Evolutionary conservation across 2,329 filamentous ascomycete species (phyloP), one percentile per base, ranked within the genome.

Genomic region (Aotearoamyces nothofagi): DNA sequence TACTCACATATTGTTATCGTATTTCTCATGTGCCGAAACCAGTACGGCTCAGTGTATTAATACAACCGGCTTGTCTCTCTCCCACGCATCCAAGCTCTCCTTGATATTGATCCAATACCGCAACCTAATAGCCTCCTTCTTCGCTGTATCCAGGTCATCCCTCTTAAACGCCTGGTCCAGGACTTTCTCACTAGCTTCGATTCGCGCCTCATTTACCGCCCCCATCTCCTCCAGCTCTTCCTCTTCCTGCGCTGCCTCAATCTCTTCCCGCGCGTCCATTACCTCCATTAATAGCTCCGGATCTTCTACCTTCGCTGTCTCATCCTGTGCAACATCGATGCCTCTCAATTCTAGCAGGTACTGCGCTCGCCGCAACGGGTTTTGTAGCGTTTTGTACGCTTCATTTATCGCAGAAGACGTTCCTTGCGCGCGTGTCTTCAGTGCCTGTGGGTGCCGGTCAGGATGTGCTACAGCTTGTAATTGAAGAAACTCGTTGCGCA

Each of bases 61-160:
- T 24, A 69, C 60, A 30, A 65, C 49, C 5, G 56, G 57, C 57
- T 71, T 77, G 4, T 83, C 86, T 44, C 63, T 70, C 61, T 93
- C 83, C 86, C 87, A 94, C 37, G 75, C 69, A 48, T 78, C 61
- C 45, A 94, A 58, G 26, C 74, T 79, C 52, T 92, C 78, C 37
- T 72, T 66, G 36, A 96, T 76, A 54, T 86, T 93, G 32, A 78
- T 66, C 87, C 87, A 94, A 58, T 94, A 96, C 51, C 83, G 63
- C 57, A 94, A 54, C 51, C 68, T 63, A 2, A 93, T 72, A 25
- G 76, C 74, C 63, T 92, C 82, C 35, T 49, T 54, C 54, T 67
- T 73, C 10, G 84, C 87, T 6, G 37, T 54, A 22, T 73, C 63
- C 22, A 80, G 48, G 47, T 87, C 69, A 27, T 77, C 78, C 6